Conservation (phyloP, 352 stramenopile genomes). For the Phytophthora fragariaefolia region DNA sequence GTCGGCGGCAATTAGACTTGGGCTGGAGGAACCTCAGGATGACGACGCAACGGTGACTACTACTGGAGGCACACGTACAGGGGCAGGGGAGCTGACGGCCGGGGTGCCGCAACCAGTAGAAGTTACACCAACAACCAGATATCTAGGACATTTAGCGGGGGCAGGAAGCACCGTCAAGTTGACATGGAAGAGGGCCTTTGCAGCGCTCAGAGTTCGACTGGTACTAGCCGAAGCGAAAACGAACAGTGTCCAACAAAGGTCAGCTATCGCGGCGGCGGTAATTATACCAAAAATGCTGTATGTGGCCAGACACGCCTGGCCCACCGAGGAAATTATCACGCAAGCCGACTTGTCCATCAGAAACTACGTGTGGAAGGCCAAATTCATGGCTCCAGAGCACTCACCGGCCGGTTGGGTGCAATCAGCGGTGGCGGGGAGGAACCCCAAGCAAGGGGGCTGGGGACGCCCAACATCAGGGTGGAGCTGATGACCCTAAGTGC, state of each 20-base stretch:
- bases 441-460: background rate
- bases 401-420: background rate
- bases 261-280: background rate
- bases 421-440: background rate
- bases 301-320: slow-evolving; percentile 10
- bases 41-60: background rate
- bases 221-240: slow-evolving; percentile 1
- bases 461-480: background rate
- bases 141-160: background rate
- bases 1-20: background rate
- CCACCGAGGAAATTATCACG: background rate
- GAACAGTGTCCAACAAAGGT: background rate
- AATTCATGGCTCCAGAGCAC: background rate
- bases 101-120: too few relatives aligned
- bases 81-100: too few relatives aligned
- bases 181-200: background rate
- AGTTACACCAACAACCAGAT: background rate
- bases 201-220: background rate
- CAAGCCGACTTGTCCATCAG: background rate
- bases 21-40: background rate
- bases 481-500: slow-evolving; percentile 7
- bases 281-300: slow-evolving; percentile 9
- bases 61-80: background rate
- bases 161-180: background rate
- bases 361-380: background rate